Base-by-base conservation (phyloP, 805 yeast genomes). In the Wickerhamomyces rabaulensis region DNA sequence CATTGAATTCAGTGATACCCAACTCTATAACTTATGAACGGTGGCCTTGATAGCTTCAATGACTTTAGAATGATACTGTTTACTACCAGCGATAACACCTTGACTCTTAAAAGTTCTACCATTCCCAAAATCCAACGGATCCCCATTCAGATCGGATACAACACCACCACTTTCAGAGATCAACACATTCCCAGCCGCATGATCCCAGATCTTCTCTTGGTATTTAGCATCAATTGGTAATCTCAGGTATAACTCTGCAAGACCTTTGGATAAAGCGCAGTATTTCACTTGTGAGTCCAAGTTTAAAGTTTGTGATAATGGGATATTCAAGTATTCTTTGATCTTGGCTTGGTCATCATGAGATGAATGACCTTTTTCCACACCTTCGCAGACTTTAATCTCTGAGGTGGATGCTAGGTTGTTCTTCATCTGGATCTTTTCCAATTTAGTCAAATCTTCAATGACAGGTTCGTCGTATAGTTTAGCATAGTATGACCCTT, bases 151-250 rank as follows among this genome's bases (percentile, higher is more conserved):
- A 61, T 94, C 99, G 15, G 92, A 80, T 12, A 94, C 98, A 42
- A 71, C 64, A 7, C 99, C 99, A 39, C 97, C 97, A 56, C 95
- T 86, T 65, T 95, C 99, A 31, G 77, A 74, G 40, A 95, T 82
- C 50, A 94, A 75, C 13, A 92, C 73, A 58, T 86, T 84, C 4
- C 99, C 99, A 2, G 97, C 95, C 17, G 98, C 98, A 64, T 94
- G 99, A 67, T 94, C 99, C 98, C 99, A 94, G 50, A 94, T 90
- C 67, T 94, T 94, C 64, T 94, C 99, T 57, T 87, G 77, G 64
- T 91, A 94, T 3, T 76, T 67, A 43, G 80, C 72, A 53, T 76
- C 80, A 40, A 83, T 79, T 13, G 99, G 99, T 48, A 95, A 69
- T 55, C 99, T 82, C 50, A 94, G 71, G 58, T 95, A 94, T 13